Conservation (phyloP, 495 filamentous ascomycete species). For the Podospora tetraspora region DNA sequence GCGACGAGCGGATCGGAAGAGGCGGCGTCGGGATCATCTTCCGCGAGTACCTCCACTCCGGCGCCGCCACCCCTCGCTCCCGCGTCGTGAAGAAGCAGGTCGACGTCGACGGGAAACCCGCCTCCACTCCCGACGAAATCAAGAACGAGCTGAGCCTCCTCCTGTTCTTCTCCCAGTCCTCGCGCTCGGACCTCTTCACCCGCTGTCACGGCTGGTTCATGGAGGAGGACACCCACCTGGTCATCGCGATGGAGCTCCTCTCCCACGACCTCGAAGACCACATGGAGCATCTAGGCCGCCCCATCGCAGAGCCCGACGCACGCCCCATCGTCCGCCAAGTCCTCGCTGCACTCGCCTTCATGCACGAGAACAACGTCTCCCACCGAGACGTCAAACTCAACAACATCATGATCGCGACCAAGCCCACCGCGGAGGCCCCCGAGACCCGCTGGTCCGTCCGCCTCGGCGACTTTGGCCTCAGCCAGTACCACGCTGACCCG, state of each 20-base stretch:
- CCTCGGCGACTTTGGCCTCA: not conserved
- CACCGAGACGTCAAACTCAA: not conserved
- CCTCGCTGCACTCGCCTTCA: not conserved
- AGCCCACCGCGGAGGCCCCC: not conserved
- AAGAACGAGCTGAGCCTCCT: not conserved
- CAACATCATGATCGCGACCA: not conserved
- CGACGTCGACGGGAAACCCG: too few species aligned
- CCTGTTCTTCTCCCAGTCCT: not conserved
- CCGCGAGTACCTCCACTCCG: not conserved
- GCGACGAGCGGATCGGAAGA: not conserved
- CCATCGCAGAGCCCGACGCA: not conserved
- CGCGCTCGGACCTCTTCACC: not conserved
- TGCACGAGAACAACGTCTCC: not conserved
- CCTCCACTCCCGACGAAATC: not conserved
- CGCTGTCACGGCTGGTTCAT: not conserved
- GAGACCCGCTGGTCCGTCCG: not conserved
- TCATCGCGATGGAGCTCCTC: not conserved
- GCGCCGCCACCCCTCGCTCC: too few species aligned
- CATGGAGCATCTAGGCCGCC: accelerated
- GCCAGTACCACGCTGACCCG: not conserved
- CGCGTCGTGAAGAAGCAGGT: not conserved
- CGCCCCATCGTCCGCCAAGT: not conserved
- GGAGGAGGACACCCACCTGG: not conserved
- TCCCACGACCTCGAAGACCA: not conserved
- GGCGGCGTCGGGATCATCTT: not conserved